phyloP scores from a whole-genome alignment of 805 yeast species.

The Suhomyces xylopsoci region DNA sequence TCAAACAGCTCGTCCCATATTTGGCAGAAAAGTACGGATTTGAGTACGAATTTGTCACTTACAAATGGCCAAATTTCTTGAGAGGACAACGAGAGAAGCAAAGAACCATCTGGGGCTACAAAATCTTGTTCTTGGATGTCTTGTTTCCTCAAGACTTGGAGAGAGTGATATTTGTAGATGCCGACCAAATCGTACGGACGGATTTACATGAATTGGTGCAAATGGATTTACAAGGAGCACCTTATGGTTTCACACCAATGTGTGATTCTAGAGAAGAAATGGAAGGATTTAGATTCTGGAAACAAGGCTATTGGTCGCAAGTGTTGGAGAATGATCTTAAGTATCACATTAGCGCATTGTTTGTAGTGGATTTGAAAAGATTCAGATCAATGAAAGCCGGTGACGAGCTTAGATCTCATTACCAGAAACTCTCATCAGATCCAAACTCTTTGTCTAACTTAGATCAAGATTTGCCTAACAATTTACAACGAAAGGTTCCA shows the following conservation, averaged over 20 bases:
- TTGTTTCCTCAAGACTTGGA: conserved; percentile 76
- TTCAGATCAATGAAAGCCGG: conserved; percentile 73
- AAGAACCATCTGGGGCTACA: conserved; percentile 84
- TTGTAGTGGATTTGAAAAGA: conserved; percentile 68
- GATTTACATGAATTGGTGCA: conserved; percentile 69
- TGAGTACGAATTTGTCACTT: conserved; percentile 73
- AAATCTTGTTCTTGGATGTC: conserved; percentile 81
- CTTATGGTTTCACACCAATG: conserved; percentile 88
- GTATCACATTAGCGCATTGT: conserved; percentile 83
- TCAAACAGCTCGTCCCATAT: conserved; percentile 57
- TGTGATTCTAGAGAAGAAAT: conserved; percentile 74
- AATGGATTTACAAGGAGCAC: conserved; percentile 71
- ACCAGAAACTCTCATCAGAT: conserved; percentile 77
- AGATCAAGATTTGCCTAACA: conserved; percentile 94
- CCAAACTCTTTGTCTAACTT: conserved; percentile 75
- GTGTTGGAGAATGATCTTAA: conserved; percentile 55
- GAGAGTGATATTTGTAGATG: conserved; percentile 80
- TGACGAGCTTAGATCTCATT: conserved; percentile 75
- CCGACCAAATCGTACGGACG: conserved; percentile 76
- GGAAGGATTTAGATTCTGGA: conserved; percentile 91
- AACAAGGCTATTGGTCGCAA: conserved; percentile 83
- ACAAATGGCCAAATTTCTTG: conserved; percentile 92
- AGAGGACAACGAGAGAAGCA: conserved; percentile 74
- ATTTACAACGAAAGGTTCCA: conserved; percentile 64
- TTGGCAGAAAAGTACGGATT: conserved; percentile 60